Conservation (phyloP, 768 basidiomycete species). For the Termitomyces titanicus region DNA sequence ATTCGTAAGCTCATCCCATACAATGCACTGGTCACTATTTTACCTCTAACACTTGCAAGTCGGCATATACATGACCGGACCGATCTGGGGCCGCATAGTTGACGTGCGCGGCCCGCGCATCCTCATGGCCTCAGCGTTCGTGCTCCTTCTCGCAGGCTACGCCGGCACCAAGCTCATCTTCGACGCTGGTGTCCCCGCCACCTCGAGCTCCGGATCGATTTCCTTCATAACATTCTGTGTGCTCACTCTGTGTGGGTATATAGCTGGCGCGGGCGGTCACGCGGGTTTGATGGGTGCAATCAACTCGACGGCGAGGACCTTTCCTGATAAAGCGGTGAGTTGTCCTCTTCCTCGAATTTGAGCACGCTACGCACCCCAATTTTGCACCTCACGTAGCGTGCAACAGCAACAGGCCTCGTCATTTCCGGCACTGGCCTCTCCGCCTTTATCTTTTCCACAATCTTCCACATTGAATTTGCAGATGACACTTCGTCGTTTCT, state of each 20-base stretch:
- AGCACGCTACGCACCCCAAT: neutral
- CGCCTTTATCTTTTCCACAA: slow-evolving; percentile 82
- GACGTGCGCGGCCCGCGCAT: slow-evolving; percentile 72
- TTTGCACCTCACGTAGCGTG: slow-evolving; percentile 49
- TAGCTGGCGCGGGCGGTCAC: slow-evolving; percentile 78
- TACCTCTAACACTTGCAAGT: slow-evolving; percentile 36
- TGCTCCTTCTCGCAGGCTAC: slow-evolving; percentile 71
- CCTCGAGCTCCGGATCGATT: slow-evolving; percentile 27
- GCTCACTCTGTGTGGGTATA: slow-evolving; percentile 60
- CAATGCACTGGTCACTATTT: too few relatives aligned
- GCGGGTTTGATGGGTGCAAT: slow-evolving; percentile 64
- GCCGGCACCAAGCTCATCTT: slow-evolving; percentile 68
- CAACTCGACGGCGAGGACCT: slow-evolving; percentile 84
- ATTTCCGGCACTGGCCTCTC: slow-evolving; percentile 88
- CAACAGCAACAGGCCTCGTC: slow-evolving; percentile 72
- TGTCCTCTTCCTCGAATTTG: neutral
- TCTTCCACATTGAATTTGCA: slow-evolving; percentile 68
- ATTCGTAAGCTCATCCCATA: slow-evolving; percentile 35
- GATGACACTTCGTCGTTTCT: slow-evolving; percentile 80
- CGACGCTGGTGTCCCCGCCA: slow-evolving; percentile 43
- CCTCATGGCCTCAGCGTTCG: slow-evolving; percentile 54
- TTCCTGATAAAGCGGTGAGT: slow-evolving; percentile 66
- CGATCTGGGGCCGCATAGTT: slow-evolving; percentile 76
- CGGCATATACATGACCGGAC: slow-evolving; percentile 75
- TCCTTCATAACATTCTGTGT: slow-evolving; percentile 41